These are phyloP conservation scores for Aspergillus viridinutans DNA, from an alignment of 2,329 filamentous ascomycete species.

Conservation along the genomic window DNA sequence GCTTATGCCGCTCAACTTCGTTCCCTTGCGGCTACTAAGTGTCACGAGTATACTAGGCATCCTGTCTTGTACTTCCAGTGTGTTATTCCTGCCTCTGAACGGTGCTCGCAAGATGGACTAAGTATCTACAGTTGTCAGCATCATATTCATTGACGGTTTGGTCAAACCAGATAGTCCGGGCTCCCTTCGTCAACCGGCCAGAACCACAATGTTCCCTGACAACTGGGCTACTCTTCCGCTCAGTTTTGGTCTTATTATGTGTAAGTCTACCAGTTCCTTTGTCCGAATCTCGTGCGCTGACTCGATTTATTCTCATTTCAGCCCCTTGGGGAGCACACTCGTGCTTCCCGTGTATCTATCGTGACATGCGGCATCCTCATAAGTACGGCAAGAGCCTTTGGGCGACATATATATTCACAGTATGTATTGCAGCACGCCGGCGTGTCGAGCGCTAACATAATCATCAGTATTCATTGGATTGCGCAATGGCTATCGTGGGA, in stretches of 20 bases:
- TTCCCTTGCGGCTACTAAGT: constrained; percentile 77
- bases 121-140: constrained; percentile 64
- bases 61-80: constrained; percentile 80
- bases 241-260: constrained; percentile 87
- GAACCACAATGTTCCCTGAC: constrained; percentile 74
- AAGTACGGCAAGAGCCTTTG: constrained; percentile 73
- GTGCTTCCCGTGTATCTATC: constrained; percentile 81
- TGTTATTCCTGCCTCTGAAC: constrained; percentile 38
- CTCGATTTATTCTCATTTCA: constrained; percentile 14
- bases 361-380: constrained; percentile 74
- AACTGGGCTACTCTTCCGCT: constrained; percentile 86
- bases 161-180: constrained; percentile 75
- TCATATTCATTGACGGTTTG: constrained; percentile 81
- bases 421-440: constrained; percentile 38
- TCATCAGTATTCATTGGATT: constrained; percentile 68
- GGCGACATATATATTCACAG: constrained; percentile 79
- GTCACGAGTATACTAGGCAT: constrained; percentile 94
- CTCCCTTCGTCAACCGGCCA: constrained; percentile 74
- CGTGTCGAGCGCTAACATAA: constrained; percentile 8
- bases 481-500: constrained; percentile 75
- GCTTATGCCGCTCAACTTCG: constrained; percentile 75
- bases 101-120: background rate
- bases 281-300: background rate
- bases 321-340: constrained; percentile 66
- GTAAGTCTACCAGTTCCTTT: constrained; percentile 26